These are phyloP conservation scores for Colletotrichum nymphaeae DNA, from an alignment of 2,329 filamentous ascomycete genomes.

Conservation along the genomic window DNA sequence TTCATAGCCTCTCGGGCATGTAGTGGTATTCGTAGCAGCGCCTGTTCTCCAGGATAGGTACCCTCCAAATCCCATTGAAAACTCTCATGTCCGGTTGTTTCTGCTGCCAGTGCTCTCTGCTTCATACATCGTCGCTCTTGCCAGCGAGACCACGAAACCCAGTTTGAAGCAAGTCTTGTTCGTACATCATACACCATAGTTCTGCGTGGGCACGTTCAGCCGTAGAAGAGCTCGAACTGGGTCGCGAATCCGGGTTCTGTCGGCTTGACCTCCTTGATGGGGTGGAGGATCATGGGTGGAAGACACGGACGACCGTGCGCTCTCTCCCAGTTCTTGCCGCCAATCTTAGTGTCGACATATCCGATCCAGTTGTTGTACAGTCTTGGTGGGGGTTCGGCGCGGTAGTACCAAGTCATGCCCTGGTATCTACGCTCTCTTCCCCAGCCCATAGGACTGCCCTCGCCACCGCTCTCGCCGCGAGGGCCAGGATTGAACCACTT, in stretches of 20 bases:
- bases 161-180: slow-evolving; percentile 23
- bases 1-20: slow-evolving; percentile 7
- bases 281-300: slow-evolving; percentile 69
- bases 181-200: slow-evolving; percentile 34
- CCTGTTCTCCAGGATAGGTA: background rate
- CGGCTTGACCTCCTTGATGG: slow-evolving; percentile 67
- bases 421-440: slow-evolving; percentile 67
- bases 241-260: slow-evolving; percentile 57
- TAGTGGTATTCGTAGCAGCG: background rate
- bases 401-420: slow-evolving; percentile 72
- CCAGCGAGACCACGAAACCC: background rate
- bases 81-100: background rate
- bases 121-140: background rate
- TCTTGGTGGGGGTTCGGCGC: slow-evolving; percentile 66
- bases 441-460: slow-evolving; percentile 69
- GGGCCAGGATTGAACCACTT: slow-evolving; percentile 71
- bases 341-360: slow-evolving; percentile 65
- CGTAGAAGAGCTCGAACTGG: slow-evolving; percentile 51
- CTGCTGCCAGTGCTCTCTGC: background rate
- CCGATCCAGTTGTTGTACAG: slow-evolving; percentile 74
- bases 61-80: background rate
- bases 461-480: slow-evolving; percentile 64
- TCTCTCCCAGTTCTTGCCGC: slow-evolving; percentile 67
- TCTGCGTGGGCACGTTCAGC: slow-evolving; percentile 42
- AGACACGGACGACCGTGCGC: slow-evolving; percentile 67